Conservation (phyloP, 768 basidiomycete genomes). For the Hydnomerulius pinastri region DNA sequence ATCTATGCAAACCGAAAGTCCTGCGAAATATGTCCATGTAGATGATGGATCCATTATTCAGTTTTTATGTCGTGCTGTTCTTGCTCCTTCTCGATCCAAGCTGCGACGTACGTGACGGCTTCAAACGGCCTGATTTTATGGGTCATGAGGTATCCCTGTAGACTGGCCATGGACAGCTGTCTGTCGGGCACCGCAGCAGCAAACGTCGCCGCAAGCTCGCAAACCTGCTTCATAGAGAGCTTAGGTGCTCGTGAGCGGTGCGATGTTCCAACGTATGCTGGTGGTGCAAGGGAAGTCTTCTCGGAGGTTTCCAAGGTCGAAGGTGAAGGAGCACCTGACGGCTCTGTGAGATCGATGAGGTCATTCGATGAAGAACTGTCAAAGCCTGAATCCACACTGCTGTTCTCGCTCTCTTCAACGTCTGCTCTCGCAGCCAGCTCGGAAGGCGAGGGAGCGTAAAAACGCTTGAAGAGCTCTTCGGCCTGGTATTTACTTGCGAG, state of each 20-base stretch:
- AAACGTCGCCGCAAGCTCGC: constrained; percentile 56
- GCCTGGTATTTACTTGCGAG: constrained; percentile 73
- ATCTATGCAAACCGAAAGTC: neutral
- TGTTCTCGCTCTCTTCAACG: neutral
- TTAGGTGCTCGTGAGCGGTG: constrained; percentile 41
- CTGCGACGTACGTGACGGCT: constrained; percentile 47
- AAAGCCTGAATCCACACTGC: neutral
- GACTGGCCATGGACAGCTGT: constrained; percentile 42
- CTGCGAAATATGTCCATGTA: neutral
- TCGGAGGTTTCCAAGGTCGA: constrained; percentile 10
- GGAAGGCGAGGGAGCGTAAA: constrained; percentile 52
- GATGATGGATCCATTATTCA: neutral
- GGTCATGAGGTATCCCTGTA: constrained; percentile 66
- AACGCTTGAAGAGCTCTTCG: constrained; percentile 61
- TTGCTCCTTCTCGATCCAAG: constrained; percentile 53
- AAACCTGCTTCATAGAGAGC: constrained; percentile 42
- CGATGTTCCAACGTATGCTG: constrained; percentile 12
- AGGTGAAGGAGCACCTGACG: neutral
- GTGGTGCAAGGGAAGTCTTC: constrained; percentile 13
- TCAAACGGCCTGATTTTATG: constrained; percentile 61
- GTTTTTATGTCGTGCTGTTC: neutral
- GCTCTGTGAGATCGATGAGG: constrained; percentile 20
- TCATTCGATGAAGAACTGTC: constrained; percentile 1
- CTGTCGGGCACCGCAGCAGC: constrained; percentile 51
- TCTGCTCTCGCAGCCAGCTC: neutral